Base-by-base conservation (phyloP, 2,329 filamentous ascomycete species). In the Pseudocercospora macadamiae region DNA sequence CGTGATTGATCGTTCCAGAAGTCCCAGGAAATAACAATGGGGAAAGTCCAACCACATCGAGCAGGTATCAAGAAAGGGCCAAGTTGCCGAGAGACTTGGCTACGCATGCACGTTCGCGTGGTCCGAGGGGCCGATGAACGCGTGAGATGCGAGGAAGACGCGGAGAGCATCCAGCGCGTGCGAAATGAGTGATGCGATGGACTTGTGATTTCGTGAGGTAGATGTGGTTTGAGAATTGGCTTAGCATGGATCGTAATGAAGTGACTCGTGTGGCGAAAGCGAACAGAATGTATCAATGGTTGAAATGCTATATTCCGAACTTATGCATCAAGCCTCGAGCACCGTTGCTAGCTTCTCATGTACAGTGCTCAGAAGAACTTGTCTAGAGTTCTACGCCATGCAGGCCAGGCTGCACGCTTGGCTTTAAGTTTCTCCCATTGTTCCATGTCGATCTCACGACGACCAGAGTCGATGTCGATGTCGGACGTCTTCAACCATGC, bases 381-480 rank as follows among this genome's bases (percentile, higher is more conserved):
- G 48, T 68, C 68, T 18, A 69, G 42, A 7, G 64, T 45, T 37
- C 71, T 71, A 58, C 71, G 74, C 83, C 83, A 87, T 10, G 74
- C 71, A 1, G 84, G 84, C 78, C 77, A 81, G 3, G 74, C 67
- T 14, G 80, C 81, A 18, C 84, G 71, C 71, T 78, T 71, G 34
- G 77, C 80, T 26, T 80, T 78, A 67, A 82, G 77, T 34, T 75
- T 80, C 70, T 87, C 82, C 74, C 88, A 86, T 37, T 76, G 76
- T 9, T 87, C 85, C 84, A 84, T 89, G 70, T 89, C 82, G 51
- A 88, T 79, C 73, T 85, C 81, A 59, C 86, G 81, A 36, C 86
- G 82, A 61, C 86, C 87, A 25, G 80, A 82, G 69, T 90, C 86
- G 54, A 90, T 80, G 65, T 90, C 87, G 58, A 90, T 89, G 64